Conservation (phyloP, 73 alveolate genomes). For the Tetrahymena malaccensis region DNA sequence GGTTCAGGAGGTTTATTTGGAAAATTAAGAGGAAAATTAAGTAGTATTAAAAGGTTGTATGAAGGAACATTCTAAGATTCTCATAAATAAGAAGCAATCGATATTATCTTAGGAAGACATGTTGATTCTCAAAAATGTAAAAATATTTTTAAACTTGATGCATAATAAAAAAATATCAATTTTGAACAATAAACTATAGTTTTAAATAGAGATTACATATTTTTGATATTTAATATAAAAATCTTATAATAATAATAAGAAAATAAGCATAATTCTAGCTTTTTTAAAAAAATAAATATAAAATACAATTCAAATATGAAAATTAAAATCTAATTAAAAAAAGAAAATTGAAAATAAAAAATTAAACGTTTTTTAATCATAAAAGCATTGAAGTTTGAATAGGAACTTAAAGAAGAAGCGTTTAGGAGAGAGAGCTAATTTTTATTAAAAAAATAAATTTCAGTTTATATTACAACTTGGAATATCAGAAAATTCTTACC, state of each 20-base stretch:
- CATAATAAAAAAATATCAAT: too few species aligned
- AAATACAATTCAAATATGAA: too few species aligned
- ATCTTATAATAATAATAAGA: too few species aligned
- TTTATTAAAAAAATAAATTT: neutral
- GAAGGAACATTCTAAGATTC: neutral
- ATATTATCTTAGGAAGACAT: neutral
- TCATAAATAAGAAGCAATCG: neutral
- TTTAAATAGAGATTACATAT: too few species aligned
- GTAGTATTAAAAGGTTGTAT: neutral
- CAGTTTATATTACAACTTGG: neutral
- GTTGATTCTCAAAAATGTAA: neutral
- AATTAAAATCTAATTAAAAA: too few species aligned
- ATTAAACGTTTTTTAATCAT: neutral
- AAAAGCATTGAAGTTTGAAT: neutral
- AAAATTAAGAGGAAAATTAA: neutral
- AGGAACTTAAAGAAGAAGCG: neutral
- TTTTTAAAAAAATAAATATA: too few species aligned
- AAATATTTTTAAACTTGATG: too few species aligned
- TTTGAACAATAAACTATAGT: too few species aligned
- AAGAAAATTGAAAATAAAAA: too few species aligned
- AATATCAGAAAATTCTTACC: neutral
- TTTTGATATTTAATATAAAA: too few species aligned
- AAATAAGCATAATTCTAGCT: too few species aligned
- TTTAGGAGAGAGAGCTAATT: neutral
- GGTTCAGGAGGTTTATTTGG: constrained; percentile 36